Conservation (phyloP, 2,329 filamentous ascomycete species). For the Lasiodiplodia citricola region DNA sequence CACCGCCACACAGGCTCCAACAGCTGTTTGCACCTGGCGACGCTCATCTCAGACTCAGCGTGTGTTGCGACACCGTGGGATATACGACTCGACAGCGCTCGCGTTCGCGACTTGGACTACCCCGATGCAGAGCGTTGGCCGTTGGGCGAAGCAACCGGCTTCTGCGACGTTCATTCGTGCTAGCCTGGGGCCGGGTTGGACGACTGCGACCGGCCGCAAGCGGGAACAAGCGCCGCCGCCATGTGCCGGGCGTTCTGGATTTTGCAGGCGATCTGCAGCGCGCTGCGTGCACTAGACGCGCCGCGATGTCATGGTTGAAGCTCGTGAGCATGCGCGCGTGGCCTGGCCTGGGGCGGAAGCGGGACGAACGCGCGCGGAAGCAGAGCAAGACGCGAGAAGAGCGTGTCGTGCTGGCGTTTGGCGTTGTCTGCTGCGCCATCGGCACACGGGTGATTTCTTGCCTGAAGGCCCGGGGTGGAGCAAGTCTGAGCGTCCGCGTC, state of each 20-base stretch:
- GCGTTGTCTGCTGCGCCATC: not conserved
- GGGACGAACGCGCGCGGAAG: not conserved
- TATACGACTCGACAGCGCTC: not conserved
- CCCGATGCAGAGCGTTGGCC: slow-evolving; percentile 5
- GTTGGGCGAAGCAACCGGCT: slow-evolving; percentile 1
- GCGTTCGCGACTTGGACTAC: not conserved
- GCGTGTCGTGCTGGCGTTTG: not conserved
- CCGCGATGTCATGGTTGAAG: slow-evolving; percentile 11
- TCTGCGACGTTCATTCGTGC: not conserved
- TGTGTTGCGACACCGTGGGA: not conserved
- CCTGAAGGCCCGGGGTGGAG: slow-evolving; percentile 6
- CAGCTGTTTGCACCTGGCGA: not conserved
- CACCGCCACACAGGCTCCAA: not conserved
- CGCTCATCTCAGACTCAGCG: not conserved
- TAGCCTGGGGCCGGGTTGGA: not conserved
- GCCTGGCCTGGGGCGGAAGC: not conserved
- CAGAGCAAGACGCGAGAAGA: not conserved
- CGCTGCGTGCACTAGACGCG: slow-evolving; percentile 16
- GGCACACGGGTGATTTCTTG: slow-evolving; percentile 10
- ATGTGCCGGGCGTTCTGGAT: not conserved
- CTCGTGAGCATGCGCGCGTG: not conserved
- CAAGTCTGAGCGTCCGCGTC: slow-evolving; percentile 25
- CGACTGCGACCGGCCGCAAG: slow-evolving; percentile 2
- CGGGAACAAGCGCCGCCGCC: slow-evolving; percentile 5
- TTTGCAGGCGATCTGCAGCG: slow-evolving; percentile 20